Conservation (phyloP, 2,329 filamentous ascomycete species). For the Pseudonectria buxi region DNA sequence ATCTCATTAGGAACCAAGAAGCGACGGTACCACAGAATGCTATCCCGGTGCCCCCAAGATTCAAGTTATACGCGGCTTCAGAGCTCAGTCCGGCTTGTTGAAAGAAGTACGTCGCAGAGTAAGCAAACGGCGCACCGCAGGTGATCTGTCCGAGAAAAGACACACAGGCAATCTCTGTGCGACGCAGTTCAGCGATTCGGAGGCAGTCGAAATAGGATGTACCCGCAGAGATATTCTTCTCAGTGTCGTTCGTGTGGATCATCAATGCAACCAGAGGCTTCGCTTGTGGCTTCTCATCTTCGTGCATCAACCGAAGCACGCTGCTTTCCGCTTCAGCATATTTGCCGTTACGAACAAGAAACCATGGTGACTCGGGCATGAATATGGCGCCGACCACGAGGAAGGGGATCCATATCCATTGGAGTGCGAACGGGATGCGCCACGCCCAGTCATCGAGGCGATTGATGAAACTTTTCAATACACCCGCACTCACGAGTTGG, state of each 20-base stretch:
- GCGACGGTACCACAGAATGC: constrained; percentile 25
- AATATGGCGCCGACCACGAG: constrained; percentile 30
- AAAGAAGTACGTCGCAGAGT: background rate
- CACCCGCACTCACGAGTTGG: constrained; percentile 33
- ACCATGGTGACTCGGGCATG: constrained; percentile 35
- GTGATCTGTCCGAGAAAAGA: constrained; percentile 22
- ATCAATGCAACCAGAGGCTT: constrained; percentile 31
- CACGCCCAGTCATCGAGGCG: constrained; percentile 33
- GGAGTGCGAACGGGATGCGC: constrained; percentile 36
- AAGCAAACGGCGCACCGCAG: background rate
- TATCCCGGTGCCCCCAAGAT: constrained; percentile 4
- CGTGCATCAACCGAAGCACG: constrained; percentile 18
- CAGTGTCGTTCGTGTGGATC: constrained; percentile 28
- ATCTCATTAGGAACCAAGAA: constrained; percentile 29
- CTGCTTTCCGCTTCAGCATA: constrained; percentile 13
- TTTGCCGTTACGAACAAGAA: constrained; percentile 33
- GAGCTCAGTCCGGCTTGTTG: constrained; percentile 1
- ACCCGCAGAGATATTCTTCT: constrained; percentile 24
- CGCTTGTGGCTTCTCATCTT: constrained; percentile 8
- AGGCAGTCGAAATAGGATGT: constrained; percentile 37
- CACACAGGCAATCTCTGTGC: constrained; percentile 31
- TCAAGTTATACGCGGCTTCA: constrained; percentile 2
- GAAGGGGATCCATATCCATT: constrained; percentile 38
- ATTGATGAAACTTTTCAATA: constrained; percentile 30
- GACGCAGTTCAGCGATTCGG: constrained; percentile 31